Evolutionary conservation across 192 early-diverging fungal genomes (phyloP), one percentile per base, ranked within the genome.

Genomic region (Backusella sp.): DNA sequence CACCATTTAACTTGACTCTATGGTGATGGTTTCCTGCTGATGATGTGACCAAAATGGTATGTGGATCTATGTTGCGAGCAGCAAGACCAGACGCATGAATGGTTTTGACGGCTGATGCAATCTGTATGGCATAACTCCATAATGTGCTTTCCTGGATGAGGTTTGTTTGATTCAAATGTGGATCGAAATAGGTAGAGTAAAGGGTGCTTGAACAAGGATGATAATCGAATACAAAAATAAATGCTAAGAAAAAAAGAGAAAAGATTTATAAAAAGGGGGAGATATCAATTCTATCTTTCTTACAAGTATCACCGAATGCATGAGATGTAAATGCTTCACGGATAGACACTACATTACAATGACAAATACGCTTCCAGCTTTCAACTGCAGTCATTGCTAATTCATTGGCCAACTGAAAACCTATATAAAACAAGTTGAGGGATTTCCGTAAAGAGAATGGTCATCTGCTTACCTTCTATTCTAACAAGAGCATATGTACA

Each of bases 171-270:
- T 76, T 39, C 7, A 39, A 12, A 19, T 83, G 80, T 6, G 86
- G 74, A 4, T 83, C 68, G 72, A 95, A 93, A 79, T 93, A 89
- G 26, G 88, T 89, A 19, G 86, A 83, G 73, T 81, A 83, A 2
- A 96, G 79, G 0, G 94, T 96, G 46, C 82, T 85, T 30, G 92
- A 86, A 15, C 91, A 89, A 11, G 96, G 96, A 84, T 95, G 92
- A 83, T 93, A 97, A 79, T 98, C 96, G 78, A 95, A 96, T 3
- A 98, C 96, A 76, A 99, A 88, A 17, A 98, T 89, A n/a, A 99
- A 86, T 34, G 97, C 90, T 92, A 66, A 3, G n/a, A 3, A 42
- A 32, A 39, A 6, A 68, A 8, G 36, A 32, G 19, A 28, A n/a
- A 30, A 67, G 0, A 19, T 36, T n/a, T 36, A 21, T 68, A 68